These are phyloP conservation scores for Epichloe glyceriae DNA, from an alignment of 2,329 filamentous ascomycete genomes.

Conservation along the genomic window DNA sequence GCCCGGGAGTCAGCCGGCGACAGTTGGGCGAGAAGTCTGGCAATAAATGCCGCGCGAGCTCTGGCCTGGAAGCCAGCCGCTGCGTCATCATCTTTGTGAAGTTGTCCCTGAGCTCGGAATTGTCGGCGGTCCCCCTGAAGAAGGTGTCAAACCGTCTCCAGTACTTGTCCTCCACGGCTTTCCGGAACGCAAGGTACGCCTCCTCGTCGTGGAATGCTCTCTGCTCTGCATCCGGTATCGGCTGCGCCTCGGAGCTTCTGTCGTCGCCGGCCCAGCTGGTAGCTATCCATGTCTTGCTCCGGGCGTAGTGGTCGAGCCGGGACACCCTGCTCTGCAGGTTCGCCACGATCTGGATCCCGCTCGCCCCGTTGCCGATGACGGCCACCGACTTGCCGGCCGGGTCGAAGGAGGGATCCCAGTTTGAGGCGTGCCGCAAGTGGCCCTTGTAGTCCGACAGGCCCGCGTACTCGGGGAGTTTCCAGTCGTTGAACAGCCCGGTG, in stretches of 20 bases:
- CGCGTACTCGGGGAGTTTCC: conserved; percentile 48
- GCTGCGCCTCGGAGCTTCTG: conserved; percentile 42
- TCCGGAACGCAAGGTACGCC: conserved; percentile 46
- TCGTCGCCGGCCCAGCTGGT: conserved; percentile 44
- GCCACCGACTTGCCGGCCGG: conserved; percentile 36
- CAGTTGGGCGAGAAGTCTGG: conserved; percentile 54
- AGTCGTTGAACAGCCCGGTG: conserved; percentile 53
- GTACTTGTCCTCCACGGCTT: conserved; percentile 45
- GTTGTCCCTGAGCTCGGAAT: conserved; percentile 30
- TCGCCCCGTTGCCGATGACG: conserved; percentile 51
- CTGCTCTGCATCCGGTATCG: conserved; percentile 40
- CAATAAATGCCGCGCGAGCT: conserved; percentile 40
- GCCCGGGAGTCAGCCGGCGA: conserved; percentile 48
- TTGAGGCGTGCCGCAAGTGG: conserved; percentile 43
- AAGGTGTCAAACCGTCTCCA: conserved; percentile 44
- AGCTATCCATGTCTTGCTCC: conserved; percentile 56
- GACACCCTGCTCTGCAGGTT: conserved; percentile 35
- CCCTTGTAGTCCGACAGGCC: conserved; percentile 44
- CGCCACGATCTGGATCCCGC: conserved; percentile 43
- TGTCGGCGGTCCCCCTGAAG: conserved; percentile 39
- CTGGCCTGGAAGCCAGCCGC: conserved; percentile 39
- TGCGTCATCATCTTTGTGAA: conserved; percentile 37
- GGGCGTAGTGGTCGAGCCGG: conserved; percentile 50
- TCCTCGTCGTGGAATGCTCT: conserved; percentile 46
- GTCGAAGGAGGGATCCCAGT: conserved; percentile 44